Evolutionary conservation across 257 asterid genomes (phyloP).

Genomic region (Ilex aquifolium): DNA sequence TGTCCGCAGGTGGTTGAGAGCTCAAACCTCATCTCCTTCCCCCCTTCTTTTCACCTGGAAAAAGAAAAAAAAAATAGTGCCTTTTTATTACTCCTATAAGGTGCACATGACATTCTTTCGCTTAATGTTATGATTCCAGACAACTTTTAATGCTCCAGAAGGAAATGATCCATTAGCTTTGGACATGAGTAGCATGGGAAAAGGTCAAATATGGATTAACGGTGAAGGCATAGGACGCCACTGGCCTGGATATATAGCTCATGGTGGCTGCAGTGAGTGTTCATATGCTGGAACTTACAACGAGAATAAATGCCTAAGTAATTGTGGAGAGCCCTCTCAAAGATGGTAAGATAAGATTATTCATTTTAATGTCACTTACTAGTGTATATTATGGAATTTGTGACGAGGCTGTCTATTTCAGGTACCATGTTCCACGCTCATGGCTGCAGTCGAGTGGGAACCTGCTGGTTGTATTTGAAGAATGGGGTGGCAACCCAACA

Average conservation of each 20-base stretch:
- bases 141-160: constrained; percentile 64
- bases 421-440: constrained; percentile 85
- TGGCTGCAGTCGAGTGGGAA: constrained; percentile 75
- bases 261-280: constrained; percentile 67
- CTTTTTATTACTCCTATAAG: too few species aligned
- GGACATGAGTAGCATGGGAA: constrained; percentile 89
- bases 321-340: constrained; percentile 87
- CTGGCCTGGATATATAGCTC: constrained; percentile 76
- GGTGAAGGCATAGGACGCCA: constrained; percentile 88
- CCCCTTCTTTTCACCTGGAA: too few species aligned
- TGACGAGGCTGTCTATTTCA: constrained; percentile 17
- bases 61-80: too few species aligned
- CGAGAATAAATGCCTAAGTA: constrained; percentile 66
- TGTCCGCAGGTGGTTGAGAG: too few species aligned
- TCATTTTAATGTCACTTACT: neutral
- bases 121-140: constrained; percentile 22
- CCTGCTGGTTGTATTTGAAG: constrained; percentile 69
- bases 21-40: too few species aligned
- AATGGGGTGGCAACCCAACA: constrained; percentile 74
- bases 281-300: constrained; percentile 62
- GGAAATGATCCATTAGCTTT: constrained; percentile 77
- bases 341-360: constrained; percentile 53
- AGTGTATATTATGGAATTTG: neutral
- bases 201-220: constrained; percentile 90
- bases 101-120: too few species aligned